Conservation (phyloP, 1,284 basidiomycete genomes). For the Ceratobasidium sp. region DNA sequence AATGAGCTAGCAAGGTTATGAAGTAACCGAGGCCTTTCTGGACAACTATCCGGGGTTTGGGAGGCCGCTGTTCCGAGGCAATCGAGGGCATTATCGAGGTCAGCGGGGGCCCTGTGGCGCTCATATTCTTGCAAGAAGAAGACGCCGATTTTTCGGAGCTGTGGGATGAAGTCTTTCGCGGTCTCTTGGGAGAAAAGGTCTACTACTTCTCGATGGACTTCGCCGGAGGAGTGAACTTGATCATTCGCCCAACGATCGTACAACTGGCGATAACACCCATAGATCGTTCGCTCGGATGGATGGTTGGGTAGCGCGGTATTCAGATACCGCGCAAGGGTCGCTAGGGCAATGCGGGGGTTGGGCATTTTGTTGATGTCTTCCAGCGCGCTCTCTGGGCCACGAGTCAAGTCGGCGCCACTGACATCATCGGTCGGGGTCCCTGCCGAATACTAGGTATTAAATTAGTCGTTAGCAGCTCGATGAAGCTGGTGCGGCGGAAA, state of each 20-base stretch:
- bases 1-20: neutral
- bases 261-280: neutral
- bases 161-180: neutral
- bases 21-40: neutral
- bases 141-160: neutral
- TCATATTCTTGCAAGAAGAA: neutral
- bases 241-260: neutral
- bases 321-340: neutral
- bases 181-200: neutral
- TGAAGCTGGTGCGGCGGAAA: too few relatives aligned
- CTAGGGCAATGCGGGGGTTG: neutral
- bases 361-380: neutral
- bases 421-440: neutral
- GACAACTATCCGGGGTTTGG: neutral
- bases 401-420: neutral
- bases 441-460: too few relatives aligned
- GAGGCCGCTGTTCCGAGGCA: neutral
- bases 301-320: neutral
- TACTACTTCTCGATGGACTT: neutral
- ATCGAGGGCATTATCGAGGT: neutral
- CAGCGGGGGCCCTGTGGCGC: neutral
- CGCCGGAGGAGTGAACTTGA: too few relatives aligned
- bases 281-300: neutral
- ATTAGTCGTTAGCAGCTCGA: too few relatives aligned
- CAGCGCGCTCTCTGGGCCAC: neutral